phyloP scores from a whole-genome alignment of 768 basidiomycete species.

The Pleurotus ostreatus region DNA sequence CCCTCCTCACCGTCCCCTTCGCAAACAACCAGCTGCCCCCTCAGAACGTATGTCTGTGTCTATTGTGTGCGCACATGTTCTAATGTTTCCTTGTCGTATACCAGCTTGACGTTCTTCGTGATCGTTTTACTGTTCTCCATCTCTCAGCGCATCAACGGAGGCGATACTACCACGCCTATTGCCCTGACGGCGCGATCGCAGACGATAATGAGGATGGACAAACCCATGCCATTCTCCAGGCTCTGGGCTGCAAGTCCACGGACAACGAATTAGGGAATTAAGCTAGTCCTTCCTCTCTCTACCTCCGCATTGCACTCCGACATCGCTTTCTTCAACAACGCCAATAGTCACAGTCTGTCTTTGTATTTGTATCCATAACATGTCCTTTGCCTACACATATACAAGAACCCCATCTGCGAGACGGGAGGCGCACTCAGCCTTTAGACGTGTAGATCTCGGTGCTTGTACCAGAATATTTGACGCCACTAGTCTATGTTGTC shows the following conservation, averaged over 20 bases:
- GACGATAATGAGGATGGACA: not conserved
- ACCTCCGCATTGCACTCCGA: too few species aligned
- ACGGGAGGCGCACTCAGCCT: too few species aligned
- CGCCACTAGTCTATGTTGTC: slow-evolving; percentile 30
- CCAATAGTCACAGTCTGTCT: too few species aligned
- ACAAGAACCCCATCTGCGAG: too few species aligned
- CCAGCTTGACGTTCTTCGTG: not conserved
- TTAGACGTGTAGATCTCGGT: too few species aligned
- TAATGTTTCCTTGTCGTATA: not conserved
- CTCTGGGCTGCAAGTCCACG: not conserved
- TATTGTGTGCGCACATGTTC: not conserved
- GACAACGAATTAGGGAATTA: not conserved
- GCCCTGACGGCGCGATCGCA: not conserved
- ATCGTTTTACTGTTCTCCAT: not conserved
- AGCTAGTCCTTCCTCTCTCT: not conserved
- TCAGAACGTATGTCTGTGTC: not conserved
- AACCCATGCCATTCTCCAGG: not conserved
- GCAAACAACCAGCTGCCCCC: not conserved
- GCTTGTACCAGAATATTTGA: not conserved
- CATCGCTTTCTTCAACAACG: too few species aligned
- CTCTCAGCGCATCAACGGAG: not conserved
- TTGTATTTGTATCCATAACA: too few species aligned
- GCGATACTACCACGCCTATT: not conserved
- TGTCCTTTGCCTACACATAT: too few species aligned
- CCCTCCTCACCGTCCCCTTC: not conserved